These are phyloP conservation scores for Ophiobolus disseminans DNA, from an alignment of 2,329 filamentous ascomycete species.

Conservation along the genomic window DNA sequence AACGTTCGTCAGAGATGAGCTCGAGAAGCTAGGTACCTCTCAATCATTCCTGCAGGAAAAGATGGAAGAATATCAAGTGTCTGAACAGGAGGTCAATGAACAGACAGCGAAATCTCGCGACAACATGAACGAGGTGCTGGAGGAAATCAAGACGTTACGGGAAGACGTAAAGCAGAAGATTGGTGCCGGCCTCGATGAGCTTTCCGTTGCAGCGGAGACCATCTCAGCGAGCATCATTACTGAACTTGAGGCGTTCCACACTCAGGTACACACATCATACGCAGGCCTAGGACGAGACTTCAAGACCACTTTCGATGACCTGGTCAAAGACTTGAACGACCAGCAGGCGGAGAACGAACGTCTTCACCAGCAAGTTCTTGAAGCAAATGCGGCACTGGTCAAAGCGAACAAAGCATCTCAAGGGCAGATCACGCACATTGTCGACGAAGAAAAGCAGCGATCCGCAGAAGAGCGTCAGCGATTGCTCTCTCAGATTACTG, in stretches of 20 bases:
- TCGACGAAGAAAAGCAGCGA: slow-evolving; percentile 78
- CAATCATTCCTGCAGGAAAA: slow-evolving; percentile 75
- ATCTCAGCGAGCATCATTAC: slow-evolving; percentile 89
- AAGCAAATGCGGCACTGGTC: slow-evolving; percentile 71
- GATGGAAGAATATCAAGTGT: slow-evolving; percentile 69
- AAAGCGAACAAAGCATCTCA: slow-evolving; percentile 73
- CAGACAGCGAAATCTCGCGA: slow-evolving; percentile 75
- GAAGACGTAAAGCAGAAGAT: slow-evolving; percentile 88
- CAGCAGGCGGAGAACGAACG: slow-evolving; percentile 79
- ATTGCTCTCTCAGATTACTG: slow-evolving; percentile 77
- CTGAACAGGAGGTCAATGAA: slow-evolving; percentile 71
- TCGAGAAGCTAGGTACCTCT: slow-evolving; percentile 73
- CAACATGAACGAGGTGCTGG: slow-evolving; percentile 88
- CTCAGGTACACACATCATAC: slow-evolving; percentile 82
- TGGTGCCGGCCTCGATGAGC: slow-evolving; percentile 80
- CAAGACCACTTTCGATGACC: slow-evolving; percentile 81
- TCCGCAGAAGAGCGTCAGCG: slow-evolving; percentile 76
- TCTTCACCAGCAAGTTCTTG: slow-evolving; percentile 74
- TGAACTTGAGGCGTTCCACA: slow-evolving; percentile 85
- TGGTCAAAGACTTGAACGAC: slow-evolving; percentile 74
- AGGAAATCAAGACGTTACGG: slow-evolving; percentile 88
- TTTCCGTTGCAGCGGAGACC: slow-evolving; percentile 82
- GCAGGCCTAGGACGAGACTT: slow-evolving; percentile 83
- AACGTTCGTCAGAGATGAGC: slow-evolving; percentile 75
- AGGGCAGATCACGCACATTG: slow-evolving; percentile 68